Evolutionary conservation across 352 stramenopile genomes (phyloP), one percentile per base, ranked within the genome.

Genomic region (Globisporangium spiculum): DNA sequence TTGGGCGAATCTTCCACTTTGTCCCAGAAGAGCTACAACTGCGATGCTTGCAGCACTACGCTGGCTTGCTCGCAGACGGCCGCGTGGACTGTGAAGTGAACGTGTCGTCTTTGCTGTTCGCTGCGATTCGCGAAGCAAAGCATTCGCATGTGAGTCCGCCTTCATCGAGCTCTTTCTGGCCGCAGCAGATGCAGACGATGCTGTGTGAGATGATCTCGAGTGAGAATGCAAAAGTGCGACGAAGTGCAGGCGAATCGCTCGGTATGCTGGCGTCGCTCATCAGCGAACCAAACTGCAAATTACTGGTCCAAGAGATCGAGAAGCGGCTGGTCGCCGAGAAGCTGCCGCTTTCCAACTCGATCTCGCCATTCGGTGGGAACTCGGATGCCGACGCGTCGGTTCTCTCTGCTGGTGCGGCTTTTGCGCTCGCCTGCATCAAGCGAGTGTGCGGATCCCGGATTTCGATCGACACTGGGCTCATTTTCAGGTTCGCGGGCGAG

Each of bases 1-100:
- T 94, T 70, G 84, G 87, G 22, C 75, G 77, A 24, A 59, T 96
- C 26, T 96, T 96, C 44, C 84, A 93, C 50, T 83, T 81, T 53
- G 69, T 95, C 27, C 87, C 87, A 0, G 86, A 96, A 72, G 89
- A 96, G 70, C 72, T 96, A 27, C 89, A 96, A 46, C 71, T 96
- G 50, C 87, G 89, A 20, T 90, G 83, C 27, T 68, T 96, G 1
- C 89, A 96, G 68, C 89, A 96, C 62, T 93, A 88, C 36, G 81
- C 82, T 2, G 76, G 78, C 41, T 76, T 83, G 4, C 69, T 94
- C n/a, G 78, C 75, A 4, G 87, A 96, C 34, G 75, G 75, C 18
- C 81, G 80, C 22, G 62, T 77, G 20, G 74, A 91, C 56, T 91
- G 83, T 57, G 83, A 92, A 66, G 73, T 92, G 26, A 96, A 96